These are phyloP conservation scores for Entophlyctis luteolus DNA, from an alignment of 192 early-diverging fungal genomes.

Conservation along the genomic window DNA sequence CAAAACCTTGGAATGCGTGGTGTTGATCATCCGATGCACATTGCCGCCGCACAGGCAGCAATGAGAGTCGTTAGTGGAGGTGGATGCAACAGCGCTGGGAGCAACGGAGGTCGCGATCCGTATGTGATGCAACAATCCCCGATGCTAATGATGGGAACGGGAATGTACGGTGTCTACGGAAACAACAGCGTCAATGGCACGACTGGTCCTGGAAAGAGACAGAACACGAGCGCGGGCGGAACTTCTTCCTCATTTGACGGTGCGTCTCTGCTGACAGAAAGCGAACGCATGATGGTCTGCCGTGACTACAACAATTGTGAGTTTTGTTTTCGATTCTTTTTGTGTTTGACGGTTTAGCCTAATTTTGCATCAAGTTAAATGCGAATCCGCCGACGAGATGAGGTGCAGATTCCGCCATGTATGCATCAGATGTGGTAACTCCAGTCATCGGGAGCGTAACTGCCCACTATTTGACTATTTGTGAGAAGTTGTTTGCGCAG, in stretches of 20 bases:
- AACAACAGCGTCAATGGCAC: background rate
- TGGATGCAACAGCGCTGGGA: background rate
- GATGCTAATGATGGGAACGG: background rate
- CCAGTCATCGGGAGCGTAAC: slow-evolving; percentile 17
- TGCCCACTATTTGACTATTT: slow-evolving; percentile 8
- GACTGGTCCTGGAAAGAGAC: slow-evolving; percentile 2
- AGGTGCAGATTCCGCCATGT: slow-evolving; percentile 28
- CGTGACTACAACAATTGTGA: slow-evolving; percentile 33
- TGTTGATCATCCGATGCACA: slow-evolving; percentile 21
- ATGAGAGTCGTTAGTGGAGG: slow-evolving; percentile 6
- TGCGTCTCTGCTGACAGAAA: slow-evolving; percentile 10
- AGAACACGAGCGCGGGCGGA: background rate
- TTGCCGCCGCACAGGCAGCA: slow-evolving; percentile 8
- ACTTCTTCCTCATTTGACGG: background rate
- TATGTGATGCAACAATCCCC: background rate
- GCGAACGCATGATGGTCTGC: slow-evolving; percentile 21
- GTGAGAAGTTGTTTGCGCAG: too few relatives aligned
- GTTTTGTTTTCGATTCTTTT: background rate
- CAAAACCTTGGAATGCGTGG: slow-evolving; percentile 16
- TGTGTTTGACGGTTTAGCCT: background rate
- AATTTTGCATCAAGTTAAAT: slow-evolving; percentile 6
- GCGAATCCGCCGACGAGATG: slow-evolving; percentile 11
- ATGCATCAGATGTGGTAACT: slow-evolving; percentile 20
- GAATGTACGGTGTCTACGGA: background rate
- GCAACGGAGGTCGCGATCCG: background rate